Conservation (phyloP, 371 early-diverging fungal species). For the Mortierella sp. region DNA sequence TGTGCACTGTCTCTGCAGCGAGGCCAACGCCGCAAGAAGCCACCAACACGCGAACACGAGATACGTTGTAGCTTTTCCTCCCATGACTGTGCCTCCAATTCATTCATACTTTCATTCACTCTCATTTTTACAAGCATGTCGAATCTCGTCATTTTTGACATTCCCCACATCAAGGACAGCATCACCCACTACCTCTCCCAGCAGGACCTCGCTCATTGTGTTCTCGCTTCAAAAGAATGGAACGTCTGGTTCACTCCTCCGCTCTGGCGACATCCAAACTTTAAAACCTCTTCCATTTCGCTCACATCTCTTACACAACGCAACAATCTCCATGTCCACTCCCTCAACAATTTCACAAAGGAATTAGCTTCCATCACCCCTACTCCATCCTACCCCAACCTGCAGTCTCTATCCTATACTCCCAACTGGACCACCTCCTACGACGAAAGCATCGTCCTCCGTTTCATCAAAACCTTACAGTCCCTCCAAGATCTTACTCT, state of each 20-base stretch:
- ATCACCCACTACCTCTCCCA: background rate
- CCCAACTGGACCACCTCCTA: background rate
- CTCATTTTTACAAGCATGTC: too few relatives aligned
- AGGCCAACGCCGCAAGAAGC: too few relatives aligned
- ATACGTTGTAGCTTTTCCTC: too few relatives aligned
- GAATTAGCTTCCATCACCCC: background rate
- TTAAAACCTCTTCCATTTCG: background rate
- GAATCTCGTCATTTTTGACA: background rate
- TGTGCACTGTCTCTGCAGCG: too few relatives aligned
- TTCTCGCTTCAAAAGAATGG: background rate
- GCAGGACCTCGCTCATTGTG: background rate
- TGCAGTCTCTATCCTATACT: background rate
- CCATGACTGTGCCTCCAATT: too few relatives aligned
- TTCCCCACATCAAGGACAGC: background rate
- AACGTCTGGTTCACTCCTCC: background rate
- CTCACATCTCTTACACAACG: background rate
- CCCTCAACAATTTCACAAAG: background rate
- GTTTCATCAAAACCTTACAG: background rate
- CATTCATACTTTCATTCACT: too few relatives aligned
- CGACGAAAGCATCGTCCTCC: background rate
- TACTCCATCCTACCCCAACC: background rate
- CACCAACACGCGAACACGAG: too few relatives aligned
- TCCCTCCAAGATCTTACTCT: slow-evolving; percentile 3
- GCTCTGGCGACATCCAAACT: background rate
- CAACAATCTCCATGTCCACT: background rate